Conservation (phyloP, 2,329 filamentous ascomycete species). For the Fusarium aywerte region DNA sequence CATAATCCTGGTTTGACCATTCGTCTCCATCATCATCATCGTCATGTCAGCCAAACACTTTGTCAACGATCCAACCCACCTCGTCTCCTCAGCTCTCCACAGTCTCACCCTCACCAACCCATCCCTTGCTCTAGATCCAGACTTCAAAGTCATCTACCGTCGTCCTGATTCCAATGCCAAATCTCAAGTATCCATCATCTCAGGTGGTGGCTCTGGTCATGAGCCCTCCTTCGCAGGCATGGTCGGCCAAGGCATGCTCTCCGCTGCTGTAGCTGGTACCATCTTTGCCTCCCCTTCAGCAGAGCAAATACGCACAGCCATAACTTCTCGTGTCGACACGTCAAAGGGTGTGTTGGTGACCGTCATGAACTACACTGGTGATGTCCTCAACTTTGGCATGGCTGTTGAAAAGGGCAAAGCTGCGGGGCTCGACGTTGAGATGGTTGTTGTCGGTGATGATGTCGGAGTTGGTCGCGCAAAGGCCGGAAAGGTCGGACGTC, state of each 20-base stretch:
- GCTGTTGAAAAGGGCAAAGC: constrained; percentile 92
- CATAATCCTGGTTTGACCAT: constrained; percentile 13
- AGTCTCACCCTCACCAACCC: constrained; percentile 87
- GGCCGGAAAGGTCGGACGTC: constrained; percentile 89
- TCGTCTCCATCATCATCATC: constrained; percentile 18
- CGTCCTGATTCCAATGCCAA: constrained; percentile 61
- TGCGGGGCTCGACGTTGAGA: constrained; percentile 79
- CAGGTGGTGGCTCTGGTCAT: constrained; percentile 89
- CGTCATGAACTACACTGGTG: constrained; percentile 94
- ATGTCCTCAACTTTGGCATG: constrained; percentile 92
- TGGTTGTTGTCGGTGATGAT: constrained; percentile 93
- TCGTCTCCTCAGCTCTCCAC: constrained; percentile 81
- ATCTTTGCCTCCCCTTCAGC: constrained; percentile 86
- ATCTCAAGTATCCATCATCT: constrained; percentile 82
- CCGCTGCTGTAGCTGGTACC: constrained; percentile 84
- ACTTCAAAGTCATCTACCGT: constrained; percentile 87
- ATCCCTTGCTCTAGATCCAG: constrained; percentile 77
- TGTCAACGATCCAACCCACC: constrained; percentile 81
- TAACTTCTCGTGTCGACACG: constrained; percentile 76
- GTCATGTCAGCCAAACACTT: constrained; percentile 80
- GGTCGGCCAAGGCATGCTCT: constrained; percentile 83
- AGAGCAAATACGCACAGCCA: constrained; percentile 82
- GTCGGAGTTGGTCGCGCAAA: constrained; percentile 84
- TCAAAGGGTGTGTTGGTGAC: constrained; percentile 84
- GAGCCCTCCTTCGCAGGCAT: constrained; percentile 89